Conservation (phyloP, 2,329 filamentous ascomycete genomes). For the Aspergillus fumigatus region DNA sequence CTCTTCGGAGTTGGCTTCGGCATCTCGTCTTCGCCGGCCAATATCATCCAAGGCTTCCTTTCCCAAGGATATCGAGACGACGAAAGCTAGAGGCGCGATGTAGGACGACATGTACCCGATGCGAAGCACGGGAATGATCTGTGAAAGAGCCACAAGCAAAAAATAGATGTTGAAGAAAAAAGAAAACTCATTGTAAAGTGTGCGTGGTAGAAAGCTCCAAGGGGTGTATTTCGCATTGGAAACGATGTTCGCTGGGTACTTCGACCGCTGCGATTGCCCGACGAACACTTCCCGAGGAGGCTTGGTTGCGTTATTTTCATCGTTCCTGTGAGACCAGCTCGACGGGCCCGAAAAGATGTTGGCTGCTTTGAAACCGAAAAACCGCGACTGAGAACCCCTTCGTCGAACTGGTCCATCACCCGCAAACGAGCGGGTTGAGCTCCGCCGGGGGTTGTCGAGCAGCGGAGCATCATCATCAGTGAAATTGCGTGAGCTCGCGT, state of each 20-base stretch:
- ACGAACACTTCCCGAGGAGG: constrained; percentile 72
- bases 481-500: constrained; percentile 50
- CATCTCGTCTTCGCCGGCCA: constrained; percentile 75
- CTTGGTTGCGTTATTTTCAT: constrained; percentile 38
- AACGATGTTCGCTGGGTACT: constrained; percentile 84
- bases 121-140: constrained; percentile 80
- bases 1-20: constrained; percentile 88
- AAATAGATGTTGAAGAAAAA: constrained; percentile 99
- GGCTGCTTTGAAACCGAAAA: constrained; percentile 62
- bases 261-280: constrained; percentile 65
- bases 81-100: constrained; percentile 85
- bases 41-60: constrained; percentile 97
- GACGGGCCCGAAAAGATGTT: constrained; percentile 24
- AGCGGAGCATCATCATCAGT: constrained; percentile 72
- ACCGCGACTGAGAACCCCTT: constrained; percentile 53
- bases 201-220: constrained; percentile 88
- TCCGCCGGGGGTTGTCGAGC: constrained; percentile 48
- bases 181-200: constrained; percentile 96
- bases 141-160: constrained; percentile 86
- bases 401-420: constrained; percentile 41
- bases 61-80: constrained; percentile 83
- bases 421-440: constrained; percentile 29
- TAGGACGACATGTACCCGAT: constrained; percentile 96
- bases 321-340: constrained; percentile 24
- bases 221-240: constrained; percentile 98